Conservation (phyloP, 225 moss, liverwort and hornwort species). For the Pseudoscleropodium purum region DNA sequence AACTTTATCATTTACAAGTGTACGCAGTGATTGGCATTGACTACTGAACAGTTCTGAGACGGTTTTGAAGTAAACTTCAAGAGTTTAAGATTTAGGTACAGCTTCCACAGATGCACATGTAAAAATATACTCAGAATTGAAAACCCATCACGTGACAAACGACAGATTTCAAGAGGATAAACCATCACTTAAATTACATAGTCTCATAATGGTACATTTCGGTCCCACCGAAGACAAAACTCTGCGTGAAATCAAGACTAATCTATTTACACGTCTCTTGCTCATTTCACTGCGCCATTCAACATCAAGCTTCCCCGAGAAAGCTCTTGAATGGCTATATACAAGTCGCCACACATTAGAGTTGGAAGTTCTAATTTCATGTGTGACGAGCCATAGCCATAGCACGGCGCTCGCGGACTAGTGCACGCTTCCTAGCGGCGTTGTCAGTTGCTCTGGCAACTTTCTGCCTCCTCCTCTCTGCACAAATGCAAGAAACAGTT, state of each 20-base stretch:
- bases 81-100: background rate
- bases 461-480: conserved; percentile 34
- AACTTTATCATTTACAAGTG: background rate
- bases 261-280: background rate
- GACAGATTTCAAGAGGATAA: background rate
- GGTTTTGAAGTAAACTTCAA: background rate
- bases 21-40: background rate
- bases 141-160: background rate
- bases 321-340: background rate
- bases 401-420: conserved; percentile 30
- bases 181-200: background rate
- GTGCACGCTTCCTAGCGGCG: conserved; percentile 32
- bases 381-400: conserved; percentile 29
- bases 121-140: background rate
- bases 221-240: background rate
- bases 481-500: background rate
- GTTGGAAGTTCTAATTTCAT: background rate
- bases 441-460: conserved; percentile 19
- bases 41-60: background rate
- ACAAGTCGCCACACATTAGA: background rate
- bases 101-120: background rate
- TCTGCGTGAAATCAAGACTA: background rate
- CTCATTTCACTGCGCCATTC: background rate
- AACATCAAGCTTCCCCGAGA: background rate
- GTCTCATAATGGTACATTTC: background rate